Evolutionary conservation across 805 yeast species (phyloP).

Genomic region (Saccharomycopsis selenospora): DNA sequence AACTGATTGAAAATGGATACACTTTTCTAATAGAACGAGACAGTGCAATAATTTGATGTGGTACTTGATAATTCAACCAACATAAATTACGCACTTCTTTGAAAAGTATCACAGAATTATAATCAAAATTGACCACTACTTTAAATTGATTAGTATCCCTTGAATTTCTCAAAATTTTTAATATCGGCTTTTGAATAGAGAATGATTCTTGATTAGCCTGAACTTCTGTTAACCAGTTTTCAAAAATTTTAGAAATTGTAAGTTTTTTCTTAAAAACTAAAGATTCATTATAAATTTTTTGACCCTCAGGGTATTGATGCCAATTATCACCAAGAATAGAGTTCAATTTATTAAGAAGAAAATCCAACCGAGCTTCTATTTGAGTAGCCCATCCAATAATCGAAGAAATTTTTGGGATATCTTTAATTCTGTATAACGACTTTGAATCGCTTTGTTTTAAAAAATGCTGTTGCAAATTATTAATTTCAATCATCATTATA

Average conservation of each 20-base stretch:
- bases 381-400: slow-evolving; percentile 48
- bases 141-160: slow-evolving; percentile 22
- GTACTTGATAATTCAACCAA: slow-evolving; percentile 48
- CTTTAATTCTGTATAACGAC: slow-evolving; percentile 34
- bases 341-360: slow-evolving; percentile 39
- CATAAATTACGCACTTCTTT: slow-evolving; percentile 48
- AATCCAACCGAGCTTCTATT: slow-evolving; percentile 36
- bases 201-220: slow-evolving; percentile 18
- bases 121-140: slow-evolving; percentile 44
- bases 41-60: slow-evolving; percentile 40
- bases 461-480: slow-evolving; percentile 35
- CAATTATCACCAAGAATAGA: slow-evolving; percentile 54
- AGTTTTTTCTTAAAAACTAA: slow-evolving; percentile 38
- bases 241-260: slow-evolving; percentile 35
- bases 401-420: slow-evolving; percentile 42
- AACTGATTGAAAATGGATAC: slow-evolving; percentile 48
- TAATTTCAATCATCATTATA: slow-evolving; percentile 42
- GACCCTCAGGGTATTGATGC: slow-evolving; percentile 60
- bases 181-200: slow-evolving; percentile 31
- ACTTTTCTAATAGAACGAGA: slow-evolving; percentile 45
- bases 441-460: slow-evolving; percentile 30
- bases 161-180: slow-evolving; percentile 31
- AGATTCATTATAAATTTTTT: slow-evolving; percentile 47
- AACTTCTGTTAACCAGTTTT: slow-evolving; percentile 42
- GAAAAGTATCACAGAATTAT: slow-evolving; percentile 34